phyloP scores from a whole-genome alignment of 139 green algal genomes.

The Closterium sp. region DNA sequence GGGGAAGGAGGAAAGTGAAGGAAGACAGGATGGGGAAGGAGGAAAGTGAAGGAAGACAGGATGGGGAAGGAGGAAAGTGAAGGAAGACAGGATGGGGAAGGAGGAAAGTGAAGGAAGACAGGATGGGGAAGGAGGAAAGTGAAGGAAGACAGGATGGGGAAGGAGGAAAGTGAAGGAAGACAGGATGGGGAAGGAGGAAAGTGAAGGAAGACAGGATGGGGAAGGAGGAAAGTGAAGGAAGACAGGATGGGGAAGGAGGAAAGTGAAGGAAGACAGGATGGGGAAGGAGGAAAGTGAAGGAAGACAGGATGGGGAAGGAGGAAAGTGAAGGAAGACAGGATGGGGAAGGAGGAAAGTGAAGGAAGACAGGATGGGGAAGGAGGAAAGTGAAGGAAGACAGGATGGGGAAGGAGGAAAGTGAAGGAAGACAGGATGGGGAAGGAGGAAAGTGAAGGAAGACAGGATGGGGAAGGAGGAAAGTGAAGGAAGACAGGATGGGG shows the following conservation, averaged over 20 bases:
- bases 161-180: not conserved
- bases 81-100: not conserved
- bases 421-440: not conserved
- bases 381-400: not conserved
- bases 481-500: not conserved
- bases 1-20: not conserved
- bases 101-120: not conserved
- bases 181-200: not conserved
- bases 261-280: not conserved
- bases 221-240: not conserved
- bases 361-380: not conserved
- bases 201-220: not conserved
- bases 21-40: not conserved
- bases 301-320: not conserved
- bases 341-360: not conserved
- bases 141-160: not conserved
- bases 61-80: not conserved
- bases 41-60: not conserved
- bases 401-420: not conserved
- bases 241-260: not conserved
- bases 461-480: not conserved
- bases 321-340: not conserved
- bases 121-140: not conserved
- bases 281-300: not conserved
- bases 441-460: not conserved